phyloP scores from a whole-genome alignment of 805 yeast species.

The Saturnispora bothae region DNA sequence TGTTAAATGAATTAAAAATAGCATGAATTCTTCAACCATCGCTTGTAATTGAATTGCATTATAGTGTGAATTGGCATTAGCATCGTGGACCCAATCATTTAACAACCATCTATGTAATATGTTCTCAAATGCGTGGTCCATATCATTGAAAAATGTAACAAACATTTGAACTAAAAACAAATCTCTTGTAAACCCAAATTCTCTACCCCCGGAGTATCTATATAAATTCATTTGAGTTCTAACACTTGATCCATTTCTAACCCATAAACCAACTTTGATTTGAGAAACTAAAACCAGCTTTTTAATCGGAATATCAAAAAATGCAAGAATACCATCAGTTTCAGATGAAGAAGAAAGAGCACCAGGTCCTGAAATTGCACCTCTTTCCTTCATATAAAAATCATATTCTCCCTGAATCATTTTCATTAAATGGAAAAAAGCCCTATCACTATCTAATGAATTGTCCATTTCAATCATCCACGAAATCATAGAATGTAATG shows the following conservation, averaged over 20 bases:
- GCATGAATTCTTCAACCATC: slow-evolving; percentile 72
- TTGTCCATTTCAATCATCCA: slow-evolving; percentile 54
- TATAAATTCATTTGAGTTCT: slow-evolving; percentile 73
- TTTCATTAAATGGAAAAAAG: slow-evolving; percentile 10
- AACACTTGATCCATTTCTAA: slow-evolving; percentile 79
- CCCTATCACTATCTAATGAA: slow-evolving; percentile 13
- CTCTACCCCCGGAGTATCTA: slow-evolving; percentile 67
- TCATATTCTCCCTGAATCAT: slow-evolving; percentile 16
- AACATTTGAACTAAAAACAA: slow-evolving; percentile 56
- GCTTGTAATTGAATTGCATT: slow-evolving; percentile 17
- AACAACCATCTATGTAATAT: slow-evolving; percentile 65
- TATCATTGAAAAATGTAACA: slow-evolving; percentile 38
- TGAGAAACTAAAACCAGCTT: slow-evolving; percentile 73
- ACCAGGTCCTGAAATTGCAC: slow-evolving; percentile 1
- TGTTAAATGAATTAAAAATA: slow-evolving; percentile 54
- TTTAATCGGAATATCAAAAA: slow-evolving; percentile 69
- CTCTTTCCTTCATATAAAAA: slow-evolving; percentile 9
- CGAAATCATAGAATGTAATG: slow-evolving; percentile 62
- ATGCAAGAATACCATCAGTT: slow-evolving; percentile 19
- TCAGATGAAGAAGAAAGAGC: slow-evolving; percentile 3
- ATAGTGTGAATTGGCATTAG: slow-evolving; percentile 36
- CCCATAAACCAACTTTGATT: slow-evolving; percentile 87
- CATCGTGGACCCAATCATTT: slow-evolving; percentile 36
- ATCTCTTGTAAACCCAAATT: slow-evolving; percentile 74
- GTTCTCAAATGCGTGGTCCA: slow-evolving; percentile 46